These are phyloP conservation scores for Coriolopsis trogii DNA, from an alignment of 1,284 basidiomycete genomes.

Conservation along the genomic window DNA sequence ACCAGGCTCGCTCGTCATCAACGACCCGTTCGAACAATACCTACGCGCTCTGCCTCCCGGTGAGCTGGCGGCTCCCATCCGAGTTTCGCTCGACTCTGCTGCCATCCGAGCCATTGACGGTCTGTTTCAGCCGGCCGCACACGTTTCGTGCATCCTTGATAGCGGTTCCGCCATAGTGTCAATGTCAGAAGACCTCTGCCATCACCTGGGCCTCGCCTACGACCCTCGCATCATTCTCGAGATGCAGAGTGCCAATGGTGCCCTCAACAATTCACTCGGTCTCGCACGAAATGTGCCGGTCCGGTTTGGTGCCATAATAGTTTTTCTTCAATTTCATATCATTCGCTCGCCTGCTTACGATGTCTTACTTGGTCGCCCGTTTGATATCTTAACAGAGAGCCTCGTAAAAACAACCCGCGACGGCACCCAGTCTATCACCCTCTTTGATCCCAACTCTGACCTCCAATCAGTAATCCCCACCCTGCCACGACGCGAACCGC, in stretches of 20 bases:
- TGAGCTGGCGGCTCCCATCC: neutral
- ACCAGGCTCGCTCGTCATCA: slow-evolving; percentile 6
- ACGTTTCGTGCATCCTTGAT: slow-evolving; percentile 29
- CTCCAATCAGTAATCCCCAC: slow-evolving; percentile 27
- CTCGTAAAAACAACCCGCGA: slow-evolving; percentile 24
- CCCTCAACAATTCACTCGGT: slow-evolving; percentile 26
- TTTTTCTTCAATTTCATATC: slow-evolving; percentile 29
- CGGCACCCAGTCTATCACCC: slow-evolving; percentile 27
- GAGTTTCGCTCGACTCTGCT: slow-evolving; percentile 5
- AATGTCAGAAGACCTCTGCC: slow-evolving; percentile 27
- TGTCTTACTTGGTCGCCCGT: slow-evolving; percentile 37
- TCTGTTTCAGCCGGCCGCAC: slow-evolving; percentile 5
- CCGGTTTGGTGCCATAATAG: slow-evolving; percentile 9
- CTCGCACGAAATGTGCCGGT: slow-evolving; percentile 29
- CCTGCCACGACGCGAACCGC: neutral
- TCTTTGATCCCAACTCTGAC: slow-evolving; percentile 31
- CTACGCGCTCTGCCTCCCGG: neutral
- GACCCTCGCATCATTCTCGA: slow-evolving; percentile 22
- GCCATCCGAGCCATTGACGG: slow-evolving; percentile 16
- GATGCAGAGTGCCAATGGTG: slow-evolving; percentile 33
- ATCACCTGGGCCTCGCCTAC: slow-evolving; percentile 22
- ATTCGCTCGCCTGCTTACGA: slow-evolving; percentile 35
- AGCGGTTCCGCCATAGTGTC: slow-evolving; percentile 29
- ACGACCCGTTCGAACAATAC: slow-evolving; percentile 17
- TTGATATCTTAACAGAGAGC: slow-evolving; percentile 35